These are phyloP conservation scores for Lathyrus tuberosus DNA, from an alignment of 306 rosid genomes.

Conservation along the genomic window DNA sequence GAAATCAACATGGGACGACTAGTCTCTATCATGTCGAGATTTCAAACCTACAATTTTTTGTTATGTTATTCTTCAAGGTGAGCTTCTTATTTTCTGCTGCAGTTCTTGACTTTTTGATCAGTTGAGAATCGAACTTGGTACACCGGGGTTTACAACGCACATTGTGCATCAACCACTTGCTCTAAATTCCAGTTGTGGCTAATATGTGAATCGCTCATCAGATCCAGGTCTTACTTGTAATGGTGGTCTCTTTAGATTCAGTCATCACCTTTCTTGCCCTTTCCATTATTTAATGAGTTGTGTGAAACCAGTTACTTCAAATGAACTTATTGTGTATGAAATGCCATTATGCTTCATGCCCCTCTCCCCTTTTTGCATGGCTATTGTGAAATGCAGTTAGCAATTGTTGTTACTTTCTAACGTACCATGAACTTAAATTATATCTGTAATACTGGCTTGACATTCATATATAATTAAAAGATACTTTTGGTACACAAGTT, in stretches of 20 bases:
- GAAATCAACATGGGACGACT: conserved; percentile 82
- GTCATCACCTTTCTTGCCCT: not conserved
- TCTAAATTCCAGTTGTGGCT: not conserved
- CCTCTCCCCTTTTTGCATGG: not conserved
- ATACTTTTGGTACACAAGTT: not conserved
- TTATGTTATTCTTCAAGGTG: conserved; percentile 2
- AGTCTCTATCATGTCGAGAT: conserved; percentile 24
- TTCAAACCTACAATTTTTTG: conserved; percentile 8
- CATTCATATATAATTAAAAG: not conserved
- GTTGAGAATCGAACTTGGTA: not conserved
- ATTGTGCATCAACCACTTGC: not conserved
- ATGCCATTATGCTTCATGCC: conserved; percentile 11
- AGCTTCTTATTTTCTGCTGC: conserved; percentile 1
- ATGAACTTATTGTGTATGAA: not conserved
- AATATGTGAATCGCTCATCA: conserved; percentile 6
- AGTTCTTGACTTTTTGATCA: not conserved
- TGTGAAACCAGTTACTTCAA: not conserved
- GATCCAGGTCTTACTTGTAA: conserved; percentile 4
- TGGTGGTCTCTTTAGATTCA: conserved; percentile 3
- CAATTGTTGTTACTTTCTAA: not conserved
- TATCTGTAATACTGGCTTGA: not conserved
- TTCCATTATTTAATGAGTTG: conserved; percentile 10
- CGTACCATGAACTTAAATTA: not conserved
- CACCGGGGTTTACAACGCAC: not conserved
- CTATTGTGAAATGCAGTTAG: no score